Conservation (phyloP, 208 protist genomes). For the Leishmania tropica region DNA sequence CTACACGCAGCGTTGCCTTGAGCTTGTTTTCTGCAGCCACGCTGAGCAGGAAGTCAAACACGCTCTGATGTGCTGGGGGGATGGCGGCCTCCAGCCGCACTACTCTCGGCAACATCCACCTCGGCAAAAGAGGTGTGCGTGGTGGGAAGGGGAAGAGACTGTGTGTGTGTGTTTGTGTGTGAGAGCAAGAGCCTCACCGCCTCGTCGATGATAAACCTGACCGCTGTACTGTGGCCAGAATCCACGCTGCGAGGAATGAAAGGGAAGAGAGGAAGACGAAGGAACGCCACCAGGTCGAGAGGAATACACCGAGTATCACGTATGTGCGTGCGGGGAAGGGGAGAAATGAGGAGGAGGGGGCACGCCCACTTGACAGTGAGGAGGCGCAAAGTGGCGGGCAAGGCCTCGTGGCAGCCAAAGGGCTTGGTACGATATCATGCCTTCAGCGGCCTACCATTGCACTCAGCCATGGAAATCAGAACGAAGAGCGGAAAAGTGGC, state of each 20-base stretch:
- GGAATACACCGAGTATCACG: not conserved
- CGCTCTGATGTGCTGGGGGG: conserved; percentile 57
- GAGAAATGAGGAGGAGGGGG: not conserved
- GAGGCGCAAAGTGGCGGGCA: not conserved
- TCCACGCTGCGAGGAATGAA: not conserved
- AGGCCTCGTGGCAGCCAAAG: not conserved
- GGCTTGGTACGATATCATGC: not conserved
- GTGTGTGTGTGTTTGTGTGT: not conserved
- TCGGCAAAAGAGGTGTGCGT: not conserved
- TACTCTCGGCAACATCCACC: conserved; percentile 33
- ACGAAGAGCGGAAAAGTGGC: not conserved
- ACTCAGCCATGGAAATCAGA: too few relatives aligned
- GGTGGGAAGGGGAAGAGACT: not conserved
- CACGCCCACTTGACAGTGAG: not conserved
- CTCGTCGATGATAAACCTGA: not conserved
- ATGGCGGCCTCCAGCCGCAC: conserved; percentile 50
- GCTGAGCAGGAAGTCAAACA: conserved; percentile 85
- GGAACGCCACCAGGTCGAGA: not conserved
- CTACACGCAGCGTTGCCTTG: conserved; percentile 83
- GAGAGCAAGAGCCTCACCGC: too few relatives aligned
- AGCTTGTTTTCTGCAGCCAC: conserved; percentile 71
- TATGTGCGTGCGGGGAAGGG: not conserved
- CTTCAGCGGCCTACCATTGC: not conserved
- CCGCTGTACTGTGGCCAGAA: not conserved
- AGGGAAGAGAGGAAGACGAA: not conserved